phyloP scores from a whole-genome alignment of 257 asterid genomes.

The Solanum sparsipilum region DNA sequence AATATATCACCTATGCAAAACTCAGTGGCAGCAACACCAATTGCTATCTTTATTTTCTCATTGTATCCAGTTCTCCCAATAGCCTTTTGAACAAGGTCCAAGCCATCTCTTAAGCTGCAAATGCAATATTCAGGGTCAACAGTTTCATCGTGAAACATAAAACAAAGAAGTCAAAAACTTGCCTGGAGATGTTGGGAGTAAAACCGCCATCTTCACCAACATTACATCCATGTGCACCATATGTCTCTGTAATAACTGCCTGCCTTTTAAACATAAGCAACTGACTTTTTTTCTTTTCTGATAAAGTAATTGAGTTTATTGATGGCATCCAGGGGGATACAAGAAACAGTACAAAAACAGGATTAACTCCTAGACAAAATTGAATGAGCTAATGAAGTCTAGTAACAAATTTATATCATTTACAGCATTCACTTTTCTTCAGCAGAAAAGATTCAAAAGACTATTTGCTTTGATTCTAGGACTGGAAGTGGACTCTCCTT shows the following conservation, averaged over 20 bases:
- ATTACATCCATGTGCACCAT: constrained; percentile 69
- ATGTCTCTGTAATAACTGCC: constrained; percentile 81
- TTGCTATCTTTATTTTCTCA: constrained; percentile 79
- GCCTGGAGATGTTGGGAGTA: constrained; percentile 89
- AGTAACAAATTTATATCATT: background rate
- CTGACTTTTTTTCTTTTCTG: background rate
- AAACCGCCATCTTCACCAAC: constrained; percentile 99
- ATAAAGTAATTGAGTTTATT: background rate
- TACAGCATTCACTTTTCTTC: background rate
- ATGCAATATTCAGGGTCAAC: constrained; percentile 8
- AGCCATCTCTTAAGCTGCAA: constrained; percentile 86
- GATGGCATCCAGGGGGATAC: background rate
- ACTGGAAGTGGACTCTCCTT: background rate
- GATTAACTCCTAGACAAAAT: background rate
- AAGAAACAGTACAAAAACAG: background rate
- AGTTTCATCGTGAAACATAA: constrained; percentile 2
- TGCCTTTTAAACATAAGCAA: constrained; percentile 18
- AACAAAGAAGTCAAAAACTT: constrained; percentile 26
- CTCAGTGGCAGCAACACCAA: constrained; percentile 88
- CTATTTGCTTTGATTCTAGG: background rate
- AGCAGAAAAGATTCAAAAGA: background rate
- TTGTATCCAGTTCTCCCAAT: constrained; percentile 79
- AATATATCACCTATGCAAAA: constrained; percentile 76
- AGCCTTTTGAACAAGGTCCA: constrained; percentile 91
- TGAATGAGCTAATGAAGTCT: background rate